Evolutionary conservation across 352 stramenopile genomes (phyloP).

Genomic region (Thraustotheca clavata): DNA sequence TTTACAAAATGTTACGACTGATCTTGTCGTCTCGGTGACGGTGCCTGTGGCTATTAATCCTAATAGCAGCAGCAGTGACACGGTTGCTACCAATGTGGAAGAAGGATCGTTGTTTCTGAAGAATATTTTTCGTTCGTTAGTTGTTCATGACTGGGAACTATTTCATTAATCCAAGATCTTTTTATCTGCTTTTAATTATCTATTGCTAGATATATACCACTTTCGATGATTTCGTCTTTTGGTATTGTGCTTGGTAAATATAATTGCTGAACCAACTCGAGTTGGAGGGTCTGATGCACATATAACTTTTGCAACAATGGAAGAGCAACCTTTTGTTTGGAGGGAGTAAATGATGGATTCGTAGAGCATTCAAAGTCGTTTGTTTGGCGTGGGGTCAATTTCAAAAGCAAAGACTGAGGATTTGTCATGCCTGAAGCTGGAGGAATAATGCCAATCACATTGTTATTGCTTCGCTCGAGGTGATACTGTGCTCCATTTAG

Average conservation of each 20-base stretch:
- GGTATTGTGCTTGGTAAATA: slow-evolving; percentile 10
- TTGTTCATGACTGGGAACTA: slow-evolving; percentile 55
- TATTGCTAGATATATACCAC: slow-evolving; percentile 2
- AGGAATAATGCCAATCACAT: neutral
- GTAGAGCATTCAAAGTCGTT: neutral
- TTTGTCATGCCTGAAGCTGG: neutral
- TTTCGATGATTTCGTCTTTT: neutral
- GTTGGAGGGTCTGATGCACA: neutral
- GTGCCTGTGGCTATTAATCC: slow-evolving; percentile 68
- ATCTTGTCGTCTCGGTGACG: slow-evolving; percentile 75
- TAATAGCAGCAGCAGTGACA: slow-evolving; percentile 47
- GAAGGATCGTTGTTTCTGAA: slow-evolving; percentile 64
- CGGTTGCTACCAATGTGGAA: slow-evolving; percentile 58
- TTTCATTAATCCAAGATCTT: slow-evolving; percentile 22
- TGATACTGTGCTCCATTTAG: neutral
- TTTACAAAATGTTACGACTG: slow-evolving; percentile 60
- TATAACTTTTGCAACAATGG: neutral
- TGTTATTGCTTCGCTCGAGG: neutral
- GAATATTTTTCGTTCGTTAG: slow-evolving; percentile 53
- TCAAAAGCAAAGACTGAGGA: neutral
- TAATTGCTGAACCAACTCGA: neutral
- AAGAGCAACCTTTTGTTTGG: neutral
- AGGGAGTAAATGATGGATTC: neutral
- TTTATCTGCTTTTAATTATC: neutral
- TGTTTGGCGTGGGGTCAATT: neutral